Evolutionary conservation across 345 rosid genomes (phyloP).

Genomic region (Gossypium anomalum): DNA sequence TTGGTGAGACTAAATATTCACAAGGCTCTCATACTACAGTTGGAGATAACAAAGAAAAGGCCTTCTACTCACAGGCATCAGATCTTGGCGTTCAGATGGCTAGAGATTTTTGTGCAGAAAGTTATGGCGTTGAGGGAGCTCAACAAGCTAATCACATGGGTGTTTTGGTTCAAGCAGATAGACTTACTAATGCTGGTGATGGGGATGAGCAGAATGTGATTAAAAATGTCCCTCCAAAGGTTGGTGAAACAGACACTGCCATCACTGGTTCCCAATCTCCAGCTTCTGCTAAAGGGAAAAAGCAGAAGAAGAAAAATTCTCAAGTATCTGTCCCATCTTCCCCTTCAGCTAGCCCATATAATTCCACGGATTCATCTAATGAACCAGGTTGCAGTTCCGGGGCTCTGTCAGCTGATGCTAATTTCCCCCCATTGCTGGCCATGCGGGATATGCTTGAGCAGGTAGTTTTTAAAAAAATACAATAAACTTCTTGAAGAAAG

Average conservation of each 20-base stretch:
- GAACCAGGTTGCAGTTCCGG: conserved; percentile 42
- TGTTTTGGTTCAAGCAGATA: conserved; percentile 28
- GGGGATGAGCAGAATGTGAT: conserved; percentile 32
- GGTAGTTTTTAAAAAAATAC: conserved; percentile 29
- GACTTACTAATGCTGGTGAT: conserved; percentile 23
- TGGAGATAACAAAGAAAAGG: conserved; percentile 46
- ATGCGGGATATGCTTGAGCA: conserved; percentile 57
- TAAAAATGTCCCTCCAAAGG: conserved; percentile 32
- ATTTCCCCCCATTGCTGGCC: conserved; percentile 38
- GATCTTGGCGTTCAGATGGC: conserved; percentile 58
- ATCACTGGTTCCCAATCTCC: conserved; percentile 26
- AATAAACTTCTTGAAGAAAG: not conserved
- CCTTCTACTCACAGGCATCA: conserved; percentile 62
- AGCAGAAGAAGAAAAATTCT: conserved; percentile 45
- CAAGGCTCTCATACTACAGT: conserved; percentile 29
- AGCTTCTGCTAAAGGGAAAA: conserved; percentile 47
- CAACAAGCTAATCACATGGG: conserved; percentile 27
- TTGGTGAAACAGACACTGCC: conserved; percentile 30
- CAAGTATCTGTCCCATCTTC: conserved; percentile 45
- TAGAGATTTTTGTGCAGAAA: conserved; percentile 40
- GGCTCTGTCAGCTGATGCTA: conserved; percentile 35
- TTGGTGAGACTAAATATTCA: conserved; percentile 39
- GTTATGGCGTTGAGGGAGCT: conserved; percentile 34
- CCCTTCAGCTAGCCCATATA: conserved; percentile 45
- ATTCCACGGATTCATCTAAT: conserved; percentile 55